Evolutionary conservation across 1,284 basidiomycete genomes (phyloP), one percentile per base, ranked within the genome.

Genomic region (Papiliotrema fonsecae): DNA sequence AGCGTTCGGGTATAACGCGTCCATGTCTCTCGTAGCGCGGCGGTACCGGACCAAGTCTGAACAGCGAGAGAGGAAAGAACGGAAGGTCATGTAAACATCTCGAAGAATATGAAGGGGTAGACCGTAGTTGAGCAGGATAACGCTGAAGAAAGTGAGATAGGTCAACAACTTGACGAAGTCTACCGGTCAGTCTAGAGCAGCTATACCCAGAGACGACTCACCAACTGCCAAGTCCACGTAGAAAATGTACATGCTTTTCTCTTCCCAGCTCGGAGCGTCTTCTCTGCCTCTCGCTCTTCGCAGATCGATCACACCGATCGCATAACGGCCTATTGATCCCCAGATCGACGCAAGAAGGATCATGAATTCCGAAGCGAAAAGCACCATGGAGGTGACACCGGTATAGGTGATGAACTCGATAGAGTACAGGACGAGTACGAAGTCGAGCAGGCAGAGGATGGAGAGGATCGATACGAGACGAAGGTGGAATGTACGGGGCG

Each of bases 191-290:
- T 32, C 36, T 10, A 9, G 11, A 9, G 14, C 13, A 14, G 7
- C 6, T 6, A 42, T 16, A 14, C n/a, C 31, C 21, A 32, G 35
- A 25, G 40, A 52, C 9, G 38, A 62, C 77, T 47, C 59, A 89
- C 90, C 89, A 42, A 91, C 93, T n/a, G 80, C 78, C 37, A 97
- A 76, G 62, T 97, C 94, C 56, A 97, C 84, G 67, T 96, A 97
- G 76, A 97, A 96, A 14, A 90, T 78, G 77, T 85, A 94, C 83
- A 97, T 94, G 76, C 88, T 93, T 78, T 98, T 98, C 64, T 88
- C 85, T 72, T 98, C 93, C 96, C 94, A 98, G 41, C 85, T 82
- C 50, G 89, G 88, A 0, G 89, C 89, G 66, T 87, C 87, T 61
- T 86, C 88, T 27, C 88, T 84, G 21, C 89, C 89, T 50, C 86